Evolutionary conservation across 73 alveolate species (phyloP).

Genomic region (Uronychia binucleata): DNA sequence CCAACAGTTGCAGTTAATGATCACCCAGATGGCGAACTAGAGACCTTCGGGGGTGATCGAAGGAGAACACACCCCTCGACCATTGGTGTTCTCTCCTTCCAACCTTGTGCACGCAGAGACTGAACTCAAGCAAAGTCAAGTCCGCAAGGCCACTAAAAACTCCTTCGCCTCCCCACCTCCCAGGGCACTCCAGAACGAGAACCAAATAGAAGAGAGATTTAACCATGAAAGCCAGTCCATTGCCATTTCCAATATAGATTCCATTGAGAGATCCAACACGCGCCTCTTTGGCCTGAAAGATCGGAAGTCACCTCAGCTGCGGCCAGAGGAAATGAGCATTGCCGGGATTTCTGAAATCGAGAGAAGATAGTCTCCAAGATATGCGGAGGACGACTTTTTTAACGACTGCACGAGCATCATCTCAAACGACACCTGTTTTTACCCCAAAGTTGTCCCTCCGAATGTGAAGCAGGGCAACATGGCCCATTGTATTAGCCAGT

Average conservation of each 20-base stretch:
- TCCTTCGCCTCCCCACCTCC: not conserved
- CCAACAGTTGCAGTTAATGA: not conserved
- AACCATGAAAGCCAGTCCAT: not conserved
- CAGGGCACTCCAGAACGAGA: not conserved
- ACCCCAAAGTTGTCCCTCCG: too few species aligned
- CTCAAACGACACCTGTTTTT: not conserved
- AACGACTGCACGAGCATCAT: not conserved
- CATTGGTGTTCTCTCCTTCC: not conserved
- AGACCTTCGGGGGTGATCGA: not conserved
- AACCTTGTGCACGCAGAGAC: not conserved
- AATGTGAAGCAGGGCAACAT: too few species aligned
- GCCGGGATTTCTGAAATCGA: not conserved
- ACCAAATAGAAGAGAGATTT: not conserved
- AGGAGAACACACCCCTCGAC: not conserved
- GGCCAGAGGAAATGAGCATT: not conserved
- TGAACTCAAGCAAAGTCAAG: not conserved
- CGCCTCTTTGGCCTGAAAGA: not conserved
- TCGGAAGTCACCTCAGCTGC: not conserved
- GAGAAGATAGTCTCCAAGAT: not conserved
- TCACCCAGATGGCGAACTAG: not conserved
- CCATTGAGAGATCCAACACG: not conserved
- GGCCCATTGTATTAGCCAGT: not conserved
- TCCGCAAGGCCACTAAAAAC: not conserved
- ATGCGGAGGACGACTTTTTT: not conserved
- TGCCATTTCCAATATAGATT: not conserved